Conservation (phyloP, 2,329 filamentous ascomycete genomes). For the Chrysosphaeria jannelii region DNA sequence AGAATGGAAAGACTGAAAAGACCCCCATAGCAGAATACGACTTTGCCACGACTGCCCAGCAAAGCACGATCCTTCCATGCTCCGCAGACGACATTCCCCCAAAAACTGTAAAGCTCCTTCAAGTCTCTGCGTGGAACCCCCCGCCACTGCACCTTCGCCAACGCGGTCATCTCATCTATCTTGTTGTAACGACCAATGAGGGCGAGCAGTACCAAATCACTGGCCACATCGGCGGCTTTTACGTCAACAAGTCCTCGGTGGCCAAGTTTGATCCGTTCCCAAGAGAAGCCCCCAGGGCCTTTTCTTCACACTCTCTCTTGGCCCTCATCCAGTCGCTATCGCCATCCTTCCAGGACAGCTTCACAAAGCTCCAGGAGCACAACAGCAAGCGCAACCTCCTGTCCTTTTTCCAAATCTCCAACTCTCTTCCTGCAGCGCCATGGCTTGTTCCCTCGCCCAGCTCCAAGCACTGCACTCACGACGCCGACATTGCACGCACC, state of each 20-base stretch:
- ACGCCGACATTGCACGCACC: slow-evolving; percentile 58
- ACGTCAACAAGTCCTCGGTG: slow-evolving; percentile 86
- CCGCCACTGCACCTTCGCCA: slow-evolving; percentile 75
- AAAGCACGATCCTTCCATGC: slow-evolving; percentile 42
- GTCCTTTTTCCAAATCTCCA: slow-evolving; percentile 83
- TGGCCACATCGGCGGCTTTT: slow-evolving; percentile 80
- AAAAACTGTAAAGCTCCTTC: slow-evolving; percentile 72
- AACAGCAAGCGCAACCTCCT: slow-evolving; percentile 69
- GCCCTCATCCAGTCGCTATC: slow-evolving; percentile 52
- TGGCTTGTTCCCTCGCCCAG: slow-evolving; percentile 56
- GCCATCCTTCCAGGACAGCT: slow-evolving; percentile 49
- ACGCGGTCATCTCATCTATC: slow-evolving; percentile 74
- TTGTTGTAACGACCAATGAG: slow-evolving; percentile 70
- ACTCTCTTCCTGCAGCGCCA: slow-evolving; percentile 70
- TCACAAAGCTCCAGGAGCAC: slow-evolving; percentile 51
- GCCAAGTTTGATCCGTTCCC: slow-evolving; percentile 82
- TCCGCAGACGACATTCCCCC: slow-evolving; percentile 25
- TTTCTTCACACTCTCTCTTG: slow-evolving; percentile 61
- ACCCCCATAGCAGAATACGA: slow-evolving; percentile 30
- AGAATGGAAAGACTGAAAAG: slow-evolving; percentile 10
- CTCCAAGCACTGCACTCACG: slow-evolving; percentile 36
- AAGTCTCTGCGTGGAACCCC: slow-evolving; percentile 85
- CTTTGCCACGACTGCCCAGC: slow-evolving; percentile 34
- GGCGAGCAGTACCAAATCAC: slow-evolving; percentile 89
- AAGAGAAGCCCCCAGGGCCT: slow-evolving; percentile 44